phyloP scores from a whole-genome alignment of 1,284 basidiomycete genomes.

The Heterobasidion annosum region DNA sequence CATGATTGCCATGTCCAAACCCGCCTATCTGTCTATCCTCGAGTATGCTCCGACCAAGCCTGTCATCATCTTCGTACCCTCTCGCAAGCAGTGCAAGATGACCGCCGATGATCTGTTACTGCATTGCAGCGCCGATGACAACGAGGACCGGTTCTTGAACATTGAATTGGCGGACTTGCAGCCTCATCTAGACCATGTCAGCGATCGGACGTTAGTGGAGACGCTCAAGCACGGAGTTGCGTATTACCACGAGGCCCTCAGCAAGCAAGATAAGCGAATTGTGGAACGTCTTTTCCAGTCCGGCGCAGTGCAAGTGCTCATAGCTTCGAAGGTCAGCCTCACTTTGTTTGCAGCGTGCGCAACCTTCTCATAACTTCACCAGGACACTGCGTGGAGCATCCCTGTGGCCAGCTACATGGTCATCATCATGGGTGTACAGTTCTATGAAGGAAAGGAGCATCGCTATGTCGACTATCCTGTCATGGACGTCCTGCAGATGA shows the following conservation, averaged over 20 bases:
- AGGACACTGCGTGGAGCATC: slow-evolving; percentile 95
- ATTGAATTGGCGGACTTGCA: slow-evolving; percentile 79
- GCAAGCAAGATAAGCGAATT: slow-evolving; percentile 87
- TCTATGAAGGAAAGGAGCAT: slow-evolving; percentile 92
- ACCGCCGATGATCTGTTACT: slow-evolving; percentile 89
- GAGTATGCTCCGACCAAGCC: slow-evolving; percentile 86
- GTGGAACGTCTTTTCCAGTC: slow-evolving; percentile 91
- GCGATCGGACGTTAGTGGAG: slow-evolving; percentile 74
- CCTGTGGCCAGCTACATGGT: slow-evolving; percentile 95
- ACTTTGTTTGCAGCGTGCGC: background rate
- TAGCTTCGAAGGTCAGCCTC: slow-evolving; percentile 77
- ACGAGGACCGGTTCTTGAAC: slow-evolving; percentile 85
- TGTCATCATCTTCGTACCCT: slow-evolving; percentile 90
- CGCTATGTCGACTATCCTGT: slow-evolving; percentile 97
- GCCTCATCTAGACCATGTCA: slow-evolving; percentile 83
- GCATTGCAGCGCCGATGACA: slow-evolving; percentile 85
- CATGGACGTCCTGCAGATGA: slow-evolving; percentile 98
- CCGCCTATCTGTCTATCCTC: slow-evolving; percentile 88
- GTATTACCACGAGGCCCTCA: slow-evolving; percentile 92
- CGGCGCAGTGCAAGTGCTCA: slow-evolving; percentile 90
- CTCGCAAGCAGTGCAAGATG: slow-evolving; percentile 86
- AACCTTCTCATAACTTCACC: slow-evolving; percentile 2
- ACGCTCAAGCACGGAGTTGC: slow-evolving; percentile 87
- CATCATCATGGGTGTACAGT: slow-evolving; percentile 97
- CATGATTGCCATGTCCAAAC: slow-evolving; percentile 99